These are phyloP conservation scores for Yamadazyma endophytica DNA, from an alignment of 805 yeast genomes.

Conservation along the genomic window DNA sequence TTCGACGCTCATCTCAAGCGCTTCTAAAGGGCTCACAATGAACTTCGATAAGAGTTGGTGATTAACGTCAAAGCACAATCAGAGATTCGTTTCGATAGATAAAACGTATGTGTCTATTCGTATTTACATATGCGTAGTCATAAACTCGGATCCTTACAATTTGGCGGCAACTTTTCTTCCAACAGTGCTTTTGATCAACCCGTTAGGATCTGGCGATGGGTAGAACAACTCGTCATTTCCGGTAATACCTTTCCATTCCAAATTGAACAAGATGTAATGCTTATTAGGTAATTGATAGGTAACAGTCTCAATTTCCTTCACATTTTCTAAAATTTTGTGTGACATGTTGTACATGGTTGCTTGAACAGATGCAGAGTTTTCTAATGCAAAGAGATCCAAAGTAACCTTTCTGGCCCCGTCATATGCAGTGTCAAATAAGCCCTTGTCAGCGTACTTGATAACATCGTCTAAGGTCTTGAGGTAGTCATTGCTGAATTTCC, in stretches of 20 bases:
- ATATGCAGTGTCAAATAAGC: constrained; percentile 63
- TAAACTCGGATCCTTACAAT: constrained; percentile 50
- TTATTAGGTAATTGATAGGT: constrained; percentile 83
- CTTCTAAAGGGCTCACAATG: no score
- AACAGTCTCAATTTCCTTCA: constrained; percentile 58
- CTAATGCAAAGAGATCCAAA: constrained; percentile 73
- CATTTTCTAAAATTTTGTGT: constrained; percentile 58
- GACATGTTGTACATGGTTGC: constrained; percentile 96
- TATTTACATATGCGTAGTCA: no score
- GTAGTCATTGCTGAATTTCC: constrained; percentile 58
- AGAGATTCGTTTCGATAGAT: no score
- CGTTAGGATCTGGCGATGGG: constrained; percentile 91
- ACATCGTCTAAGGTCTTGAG: constrained; percentile 49
- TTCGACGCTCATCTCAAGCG: constrained; percentile 1
- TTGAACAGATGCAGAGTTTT: constrained; percentile 91
- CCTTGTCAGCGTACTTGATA: constrained; percentile 49
- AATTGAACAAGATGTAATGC: constrained; percentile 79
- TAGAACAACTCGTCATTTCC: constrained; percentile 82
- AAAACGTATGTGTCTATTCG: no score
- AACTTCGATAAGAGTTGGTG: no score
- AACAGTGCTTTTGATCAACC: constrained; percentile 84
- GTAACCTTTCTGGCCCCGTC: constrained; percentile 64
- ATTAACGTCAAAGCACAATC: no score
- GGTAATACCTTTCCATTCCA: constrained; percentile 78
- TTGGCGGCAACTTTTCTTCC: constrained; percentile 52